Base-by-base conservation (phyloP, 495 filamentous ascomycete species). In the Pseudomonodictys pantanalensis region DNA sequence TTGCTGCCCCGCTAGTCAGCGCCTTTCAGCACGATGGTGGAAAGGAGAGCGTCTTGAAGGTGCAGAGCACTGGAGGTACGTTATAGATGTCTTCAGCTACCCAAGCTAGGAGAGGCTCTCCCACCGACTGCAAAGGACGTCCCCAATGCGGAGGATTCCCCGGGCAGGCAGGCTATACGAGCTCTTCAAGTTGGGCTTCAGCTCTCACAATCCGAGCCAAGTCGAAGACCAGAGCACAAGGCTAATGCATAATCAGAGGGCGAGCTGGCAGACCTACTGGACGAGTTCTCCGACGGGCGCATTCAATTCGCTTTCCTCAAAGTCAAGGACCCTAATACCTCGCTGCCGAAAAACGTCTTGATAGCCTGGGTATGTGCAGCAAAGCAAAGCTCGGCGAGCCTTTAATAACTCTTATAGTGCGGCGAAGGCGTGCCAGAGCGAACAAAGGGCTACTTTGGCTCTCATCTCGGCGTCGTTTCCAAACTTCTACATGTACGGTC, bases 381-480 rank as follows among this genome's bases (percentile, higher is more conserved):
- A 2, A n/a, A 22, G 1, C 5, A 17, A 17, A 22, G 20, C 7
- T 46, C 18, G 17, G 30, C 42, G 20, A n/a, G 50, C 44, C 35
- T 44, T 44, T 65, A 33, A 60, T 47, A 20, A 68, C 55, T 52
- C 51, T 9, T n/a, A 52, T 56, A 78, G 73, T 99, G 93, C 71
- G 93, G 93, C 39, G 92, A 95, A 66, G 95, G 95, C 55, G 93
- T 99, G n/a, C 93, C 93, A 7, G 93, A 97, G 76, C 80, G 92
- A 65, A 97, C 92, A 15, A 97, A 97, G 70, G 93, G 93, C 23
- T 97, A 97, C 70, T 99, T 97, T 68, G 97, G 90, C 30, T 96
- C 91, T 69, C 91, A 99, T 76, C 72, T 92, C 18, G 84, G 89
- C 57, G 84, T 89, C 17, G 90, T 97, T 25, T 85, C 90, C 28